Conservation (phyloP, 202 grass and related monocot species). For the Setaria viridis region DNA sequence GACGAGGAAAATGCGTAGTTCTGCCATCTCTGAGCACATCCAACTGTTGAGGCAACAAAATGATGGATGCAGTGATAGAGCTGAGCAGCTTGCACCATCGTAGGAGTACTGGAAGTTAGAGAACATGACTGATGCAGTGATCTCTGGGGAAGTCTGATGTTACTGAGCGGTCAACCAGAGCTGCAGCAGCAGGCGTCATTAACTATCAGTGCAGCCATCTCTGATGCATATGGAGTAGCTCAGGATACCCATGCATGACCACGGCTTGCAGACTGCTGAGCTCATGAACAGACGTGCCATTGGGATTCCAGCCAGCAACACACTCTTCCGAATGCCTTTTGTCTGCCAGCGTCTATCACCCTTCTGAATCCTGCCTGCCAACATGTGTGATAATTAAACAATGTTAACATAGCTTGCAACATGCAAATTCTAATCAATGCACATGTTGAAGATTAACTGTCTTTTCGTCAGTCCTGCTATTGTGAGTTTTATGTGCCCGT, state of each 20-base stretch:
- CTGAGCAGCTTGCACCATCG: constrained; percentile 41
- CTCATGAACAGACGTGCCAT: constrained; percentile 53
- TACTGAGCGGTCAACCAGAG: constrained; percentile 55
- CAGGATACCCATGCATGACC: constrained; percentile 38
- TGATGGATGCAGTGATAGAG: constrained; percentile 52
- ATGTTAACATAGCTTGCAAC: constrained; percentile 13
- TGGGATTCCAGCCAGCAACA: constrained; percentile 35
- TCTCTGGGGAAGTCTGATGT: constrained; percentile 59
- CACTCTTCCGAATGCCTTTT: constrained; percentile 36
- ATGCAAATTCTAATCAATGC: background rate
- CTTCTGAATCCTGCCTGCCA: constrained; percentile 4
- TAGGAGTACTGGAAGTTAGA: constrained; percentile 37
- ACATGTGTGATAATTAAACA: background rate
- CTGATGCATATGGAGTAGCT: constrained; percentile 42
- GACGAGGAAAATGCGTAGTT: constrained; percentile 13
- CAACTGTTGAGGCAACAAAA: constrained; percentile 44
- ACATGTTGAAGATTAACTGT: constrained; percentile 10
- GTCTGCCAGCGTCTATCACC: constrained; percentile 36
- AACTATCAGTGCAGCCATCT: constrained; percentile 35
- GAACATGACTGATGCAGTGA: constrained; percentile 46
- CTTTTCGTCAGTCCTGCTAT: background rate
- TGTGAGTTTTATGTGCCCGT: constrained; percentile 1
- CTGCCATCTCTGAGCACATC: constrained; percentile 4
- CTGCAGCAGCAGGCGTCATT: constrained; percentile 40
- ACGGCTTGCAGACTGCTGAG: constrained; percentile 45